Base-by-base conservation (phyloP, 768 basidiomycete species). In the Gymnopilus junonius region DNA sequence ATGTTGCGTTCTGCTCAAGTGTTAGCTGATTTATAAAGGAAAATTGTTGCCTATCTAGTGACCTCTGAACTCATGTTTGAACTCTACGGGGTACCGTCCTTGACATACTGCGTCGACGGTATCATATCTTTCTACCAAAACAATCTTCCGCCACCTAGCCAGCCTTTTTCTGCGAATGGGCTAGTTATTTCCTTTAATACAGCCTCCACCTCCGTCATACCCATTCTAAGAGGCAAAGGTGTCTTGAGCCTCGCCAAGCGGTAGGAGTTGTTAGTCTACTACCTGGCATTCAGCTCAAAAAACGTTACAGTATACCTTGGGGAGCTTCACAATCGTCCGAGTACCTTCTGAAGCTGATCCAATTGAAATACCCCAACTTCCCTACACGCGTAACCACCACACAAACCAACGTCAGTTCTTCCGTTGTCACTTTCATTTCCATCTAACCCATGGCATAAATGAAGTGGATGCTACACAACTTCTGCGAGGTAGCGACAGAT, bases 21-120 rank as follows among this genome's bases (percentile, higher is more conserved):
- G 21, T 32, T 61, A 67, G 27, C 27, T 29, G 21, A 25, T 46
- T 60, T 57, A 29, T 45, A 39, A 5, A 60, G 43, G 53, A n/a
- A 35, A 45, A 54, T 29, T 42, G 37, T 31, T 55, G 2, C 6
- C 34, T 29, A 23, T 45, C 45, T 70, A 96, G 94, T 97, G 59
- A 97, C 95, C 8, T 95, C 95, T 0, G 97, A 99, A 71, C 87
- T 99, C 31, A 87, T 99, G 77, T 99, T 99, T 71, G 97, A 99
- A 77, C 84, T 88, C 46, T 99, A 99, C 73, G 82, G 83, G 4
- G 94, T 90, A 4, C 96, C 97, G 1, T 88, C 90, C 5, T 81
- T 98, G 50, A 82, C 92, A 4, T 99, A 93, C 77, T 93, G 92
- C 58, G 80, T 97, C 61, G 97, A 99, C 71, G 89, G 91, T 11